Evolutionary conservation across 106 monocot genomes (phyloP).

Genomic region (Narthecium ossifragum): DNA sequence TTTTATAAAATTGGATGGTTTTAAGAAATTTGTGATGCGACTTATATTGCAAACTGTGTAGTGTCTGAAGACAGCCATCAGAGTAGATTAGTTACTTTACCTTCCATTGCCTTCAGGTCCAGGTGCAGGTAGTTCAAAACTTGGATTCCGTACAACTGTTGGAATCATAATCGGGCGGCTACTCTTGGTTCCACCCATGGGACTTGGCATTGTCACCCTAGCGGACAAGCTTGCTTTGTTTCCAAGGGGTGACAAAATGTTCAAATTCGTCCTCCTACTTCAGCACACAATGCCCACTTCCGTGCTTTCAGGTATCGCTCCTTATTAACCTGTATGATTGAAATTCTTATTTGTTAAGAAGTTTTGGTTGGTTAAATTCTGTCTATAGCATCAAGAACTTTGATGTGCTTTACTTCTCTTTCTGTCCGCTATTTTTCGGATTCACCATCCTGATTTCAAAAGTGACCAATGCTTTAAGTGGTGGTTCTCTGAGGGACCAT

Average conservation of each 20-base stretch:
- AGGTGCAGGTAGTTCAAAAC: constrained; percentile 69
- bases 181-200: constrained; percentile 74
- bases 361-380: too few species aligned
- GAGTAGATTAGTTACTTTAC: neutral
- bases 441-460: too few species aligned
- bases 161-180: constrained; percentile 75
- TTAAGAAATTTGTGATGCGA: too few species aligned
- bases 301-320: constrained; percentile 59
- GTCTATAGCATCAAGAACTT: too few species aligned
- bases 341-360: too few species aligned
- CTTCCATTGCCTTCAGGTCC: constrained; percentile 46
- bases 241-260: constrained; percentile 83
- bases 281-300: constrained; percentile 91
- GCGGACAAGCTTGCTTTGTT: constrained; percentile 88
- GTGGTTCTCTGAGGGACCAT: too few species aligned
- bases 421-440: too few species aligned
- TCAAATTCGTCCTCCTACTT: constrained; percentile 83
- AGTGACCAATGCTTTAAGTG: too few species aligned
- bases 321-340: too few species aligned
- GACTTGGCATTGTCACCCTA: constrained; percentile 69
- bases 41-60: too few species aligned
- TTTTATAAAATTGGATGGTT: too few species aligned
- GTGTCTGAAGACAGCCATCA: constrained; percentile 1
- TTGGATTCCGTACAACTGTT: constrained; percentile 70
- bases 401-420: too few species aligned